Base-by-base conservation (phyloP, 768 basidiomycete genomes). In the Suillus placidus region DNA sequence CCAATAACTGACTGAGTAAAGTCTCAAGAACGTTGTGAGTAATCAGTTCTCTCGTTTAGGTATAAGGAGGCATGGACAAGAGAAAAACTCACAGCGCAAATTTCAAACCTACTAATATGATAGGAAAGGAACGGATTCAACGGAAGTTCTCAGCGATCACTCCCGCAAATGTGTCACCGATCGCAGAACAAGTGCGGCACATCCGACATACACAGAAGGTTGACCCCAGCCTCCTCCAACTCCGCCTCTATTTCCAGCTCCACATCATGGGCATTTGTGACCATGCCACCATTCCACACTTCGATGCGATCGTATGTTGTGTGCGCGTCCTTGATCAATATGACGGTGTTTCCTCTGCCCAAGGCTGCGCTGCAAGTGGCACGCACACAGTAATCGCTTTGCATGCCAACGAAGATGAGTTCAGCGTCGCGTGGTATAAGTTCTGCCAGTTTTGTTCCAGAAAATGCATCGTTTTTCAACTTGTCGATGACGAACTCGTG, bases 401-500 rank as follows among this genome's bases (percentile, higher is more conserved):
- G 87, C 73, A 89, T 83, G 16, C 90, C 90, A 18, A 84, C 85
- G 60, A 91, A 81, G 60, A 91, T 81, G 60, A 91, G 80, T 79
- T 89, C 85, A 16, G 88, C 88, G 37, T 85, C 81, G 4, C 71
- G 62, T 0, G 82, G 80, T 42, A 92, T 77, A 51, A 87, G 71
- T 4, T 82, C 79, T 8, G 76, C 82, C 4, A 92, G 79, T 13
- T 61, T 67, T 23, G 89, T 91, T 13, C 87, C 87, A 0, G 83
- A 80, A 68, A 91, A 92, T 34, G 88, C 88, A 68, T 91, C 89
- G 78, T 87, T 89, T 78, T 88, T 88, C 58, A 78, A 77, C 78
- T 90, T 91, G 77, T 91, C 88, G 55, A 91, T 69, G 60, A 89
- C 79, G 60, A 77, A 72, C 72, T 91, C 89, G 70, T 80, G 70